Percentiles rank a stretch among this genome's conserved stretches.
phyloP scores from a whole-genome alignment of 495 filamentous ascomycete genomes.

The Aspergillus mulundensis region DNA sequence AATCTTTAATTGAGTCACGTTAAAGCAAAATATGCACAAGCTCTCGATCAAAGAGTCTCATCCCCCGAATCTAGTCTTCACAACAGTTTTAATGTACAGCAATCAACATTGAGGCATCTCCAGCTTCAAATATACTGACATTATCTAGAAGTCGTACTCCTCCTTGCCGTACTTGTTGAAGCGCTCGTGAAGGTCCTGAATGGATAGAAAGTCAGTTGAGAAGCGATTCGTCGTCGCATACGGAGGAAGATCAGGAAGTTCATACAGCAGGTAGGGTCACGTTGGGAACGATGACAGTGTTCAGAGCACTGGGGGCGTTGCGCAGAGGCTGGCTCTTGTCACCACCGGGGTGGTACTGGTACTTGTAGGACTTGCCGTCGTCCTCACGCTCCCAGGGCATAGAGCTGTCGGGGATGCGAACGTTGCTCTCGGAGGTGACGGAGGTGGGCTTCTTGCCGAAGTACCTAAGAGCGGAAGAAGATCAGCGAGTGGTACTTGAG shows the following conservation, averaged over 20 bases:
- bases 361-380: constrained; percentile 63
- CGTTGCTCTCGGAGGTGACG: constrained; percentile 72
- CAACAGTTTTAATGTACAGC: constrained; percentile 59
- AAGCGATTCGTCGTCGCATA: constrained; percentile 11
- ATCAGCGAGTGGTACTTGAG: constrained; percentile 4
- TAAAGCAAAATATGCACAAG: constrained; percentile 39
- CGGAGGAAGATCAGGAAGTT: constrained; percentile 7
- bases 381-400: constrained; percentile 86
- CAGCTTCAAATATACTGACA: constrained; percentile 8
- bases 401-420: constrained; percentile 64
- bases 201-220: neutral
- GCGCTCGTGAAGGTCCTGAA: constrained; percentile 80
- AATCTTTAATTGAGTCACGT: constrained; percentile 34
- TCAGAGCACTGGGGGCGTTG: constrained; percentile 90
- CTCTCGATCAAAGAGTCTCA: constrained; percentile 26
- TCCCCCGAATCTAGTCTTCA: constrained; percentile 22
- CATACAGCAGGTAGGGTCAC: constrained; percentile 88
- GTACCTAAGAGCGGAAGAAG: constrained; percentile 26
- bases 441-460: constrained; percentile 81
- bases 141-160: constrained; percentile 46
- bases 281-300: constrained; percentile 88
- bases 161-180: constrained; percentile 99
- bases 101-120: constrained; percentile 55
- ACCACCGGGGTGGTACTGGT: constrained; percentile 90
- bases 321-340: constrained; percentile 69